Percentiles rank a stretch among this genome's conserved stretches.
Conservation (phyloP, 257 asterid genomes). For the Perilla frutescens region DNA sequence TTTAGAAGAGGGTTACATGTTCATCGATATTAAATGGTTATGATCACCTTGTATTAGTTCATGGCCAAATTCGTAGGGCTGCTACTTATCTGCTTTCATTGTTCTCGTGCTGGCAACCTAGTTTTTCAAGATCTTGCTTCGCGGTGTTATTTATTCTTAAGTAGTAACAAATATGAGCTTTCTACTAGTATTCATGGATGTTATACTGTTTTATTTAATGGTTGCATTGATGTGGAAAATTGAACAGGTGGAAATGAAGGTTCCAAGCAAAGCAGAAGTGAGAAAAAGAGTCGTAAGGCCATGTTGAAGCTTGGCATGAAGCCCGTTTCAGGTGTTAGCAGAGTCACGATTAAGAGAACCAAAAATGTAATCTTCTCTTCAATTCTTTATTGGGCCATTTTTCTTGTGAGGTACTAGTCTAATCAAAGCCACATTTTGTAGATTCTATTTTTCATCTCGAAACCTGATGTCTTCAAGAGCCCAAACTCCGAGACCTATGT, state of each 20-base stretch:
- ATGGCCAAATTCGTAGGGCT: neutral
- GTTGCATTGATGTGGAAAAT: constrained; percentile 10
- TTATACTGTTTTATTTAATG: neutral
- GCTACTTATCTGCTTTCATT: neutral
- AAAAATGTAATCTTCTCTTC: constrained; percentile 57
- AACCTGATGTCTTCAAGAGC: constrained; percentile 92
- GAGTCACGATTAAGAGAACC: constrained; percentile 86
- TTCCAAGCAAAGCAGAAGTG: constrained; percentile 94
- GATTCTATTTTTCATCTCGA: constrained; percentile 82
- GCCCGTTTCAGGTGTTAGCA: constrained; percentile 78
- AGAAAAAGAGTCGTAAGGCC: constrained; percentile 96
- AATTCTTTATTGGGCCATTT: neutral
- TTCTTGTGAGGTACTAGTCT: neutral
- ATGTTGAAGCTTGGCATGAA: constrained; percentile 96
- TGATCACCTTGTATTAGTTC: neutral
- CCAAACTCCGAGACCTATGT: constrained; percentile 85
- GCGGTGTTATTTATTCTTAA: neutral
- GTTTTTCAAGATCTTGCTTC: neutral
- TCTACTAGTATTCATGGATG: too few species aligned
- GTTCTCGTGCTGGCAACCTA: neutral
- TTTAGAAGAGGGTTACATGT: neutral
- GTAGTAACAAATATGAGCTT: neutral
- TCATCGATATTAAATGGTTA: neutral
- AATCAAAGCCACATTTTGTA: constrained; percentile 37
- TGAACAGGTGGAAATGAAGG: constrained; percentile 59